Conservation (phyloP, 2,329 filamentous ascomycete genomes). For the Nemania serpens region DNA sequence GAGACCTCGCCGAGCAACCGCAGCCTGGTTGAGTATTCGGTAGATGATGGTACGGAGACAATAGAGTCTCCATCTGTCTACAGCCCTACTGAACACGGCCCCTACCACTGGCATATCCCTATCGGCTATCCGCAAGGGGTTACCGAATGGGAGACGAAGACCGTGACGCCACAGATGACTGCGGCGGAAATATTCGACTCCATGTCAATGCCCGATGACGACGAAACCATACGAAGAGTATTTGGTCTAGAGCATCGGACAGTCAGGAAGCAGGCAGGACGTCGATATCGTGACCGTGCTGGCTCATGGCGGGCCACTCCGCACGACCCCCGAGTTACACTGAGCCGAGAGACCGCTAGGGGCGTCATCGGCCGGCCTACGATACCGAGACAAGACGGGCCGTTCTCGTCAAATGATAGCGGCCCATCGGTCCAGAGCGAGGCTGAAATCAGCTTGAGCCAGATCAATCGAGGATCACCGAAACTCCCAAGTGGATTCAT, state of each 20-base stretch:
- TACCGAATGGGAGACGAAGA: constrained; percentile 36
- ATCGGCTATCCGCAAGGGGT: constrained; percentile 42
- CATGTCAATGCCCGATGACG: constrained; percentile 39
- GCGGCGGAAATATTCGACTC: constrained; percentile 41
- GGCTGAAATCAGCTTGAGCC: constrained; percentile 50
- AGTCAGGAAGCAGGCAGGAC: constrained; percentile 45
- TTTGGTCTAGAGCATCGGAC: constrained; percentile 47
- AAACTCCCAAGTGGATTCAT: constrained; percentile 36
- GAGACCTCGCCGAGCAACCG: constrained; percentile 46
- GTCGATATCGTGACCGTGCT: constrained; percentile 50
- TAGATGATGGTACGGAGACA: constrained; percentile 36
- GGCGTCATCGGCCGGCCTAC: constrained; percentile 41
- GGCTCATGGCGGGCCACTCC: constrained; percentile 51
- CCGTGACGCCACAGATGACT: constrained; percentile 37
- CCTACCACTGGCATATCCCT: constrained; percentile 47
- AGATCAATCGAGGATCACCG: constrained; percentile 47
- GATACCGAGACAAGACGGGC: constrained; percentile 26
- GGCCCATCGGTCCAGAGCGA: constrained; percentile 44
- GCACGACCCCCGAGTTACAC: constrained; percentile 47
- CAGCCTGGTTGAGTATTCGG: constrained; percentile 38
- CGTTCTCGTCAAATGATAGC: constrained; percentile 37
- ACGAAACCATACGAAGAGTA: constrained; percentile 35
- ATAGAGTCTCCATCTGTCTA: constrained; percentile 41
- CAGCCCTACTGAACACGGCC: constrained; percentile 39
- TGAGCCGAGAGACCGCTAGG: constrained; percentile 47